Evolutionary conservation across 257 asterid species (phyloP).

Genomic region (Avicennia marina): DNA sequence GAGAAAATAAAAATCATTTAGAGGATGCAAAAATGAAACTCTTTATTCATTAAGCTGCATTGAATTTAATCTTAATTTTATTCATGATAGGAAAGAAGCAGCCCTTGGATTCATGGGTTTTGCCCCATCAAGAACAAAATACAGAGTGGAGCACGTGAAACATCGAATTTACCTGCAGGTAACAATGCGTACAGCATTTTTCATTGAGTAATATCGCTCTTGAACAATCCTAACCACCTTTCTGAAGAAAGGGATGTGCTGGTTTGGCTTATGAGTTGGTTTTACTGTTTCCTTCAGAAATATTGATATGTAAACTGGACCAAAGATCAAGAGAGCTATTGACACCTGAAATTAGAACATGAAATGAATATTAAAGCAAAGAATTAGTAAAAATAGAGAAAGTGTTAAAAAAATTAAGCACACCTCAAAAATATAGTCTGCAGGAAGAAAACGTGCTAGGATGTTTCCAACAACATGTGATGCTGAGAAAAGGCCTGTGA

Average conservation of each 20-base stretch:
- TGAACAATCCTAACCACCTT: constrained; percentile 46
- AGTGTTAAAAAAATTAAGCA: constrained; percentile 11
- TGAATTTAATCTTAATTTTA: too few species aligned
- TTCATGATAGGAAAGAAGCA: too few species aligned
- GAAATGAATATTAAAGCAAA: constrained; percentile 1
- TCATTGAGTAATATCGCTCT: constrained; percentile 68
- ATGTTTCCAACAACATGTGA: constrained; percentile 79
- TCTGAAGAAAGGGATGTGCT: constrained; percentile 28
- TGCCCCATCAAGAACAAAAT: too few species aligned
- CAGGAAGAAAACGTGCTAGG: constrained; percentile 84
- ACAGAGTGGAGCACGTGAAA: too few species aligned
- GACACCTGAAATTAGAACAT: constrained; percentile 56
- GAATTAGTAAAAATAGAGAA: not conserved
- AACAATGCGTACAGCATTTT: constrained; percentile 58
- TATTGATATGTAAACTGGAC: constrained; percentile 63
- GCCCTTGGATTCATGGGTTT: too few species aligned
- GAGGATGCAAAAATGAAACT: not conserved
- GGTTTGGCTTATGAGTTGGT: constrained; percentile 31
- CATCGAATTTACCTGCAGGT: constrained; percentile 43
- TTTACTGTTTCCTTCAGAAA: constrained; percentile 66
- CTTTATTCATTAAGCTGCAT: too few species aligned
- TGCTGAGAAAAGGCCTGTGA: constrained; percentile 83
- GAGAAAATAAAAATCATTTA: constrained; percentile 15
- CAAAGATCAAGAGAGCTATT: constrained; percentile 55
- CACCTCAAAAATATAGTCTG: constrained; percentile 62